phyloP scores from a whole-genome alignment of 2,329 filamentous ascomycete species.

The Alternaria sp. region DNA sequence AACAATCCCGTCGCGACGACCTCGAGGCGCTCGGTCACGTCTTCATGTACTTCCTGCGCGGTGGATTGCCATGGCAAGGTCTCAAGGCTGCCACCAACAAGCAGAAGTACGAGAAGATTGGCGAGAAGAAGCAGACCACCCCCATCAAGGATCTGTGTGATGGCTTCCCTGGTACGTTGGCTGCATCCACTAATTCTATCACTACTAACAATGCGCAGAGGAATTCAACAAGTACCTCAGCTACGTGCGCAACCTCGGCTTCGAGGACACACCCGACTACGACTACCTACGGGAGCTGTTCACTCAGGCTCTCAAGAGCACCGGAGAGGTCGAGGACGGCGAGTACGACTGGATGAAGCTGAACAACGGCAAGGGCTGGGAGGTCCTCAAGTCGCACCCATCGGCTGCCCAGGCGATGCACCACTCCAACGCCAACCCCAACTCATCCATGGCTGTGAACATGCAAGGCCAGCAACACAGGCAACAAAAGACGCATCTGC shows the following conservation, averaged over 20 bases:
- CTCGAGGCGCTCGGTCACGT: conserved; percentile 81
- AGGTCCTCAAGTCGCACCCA: conserved; percentile 74
- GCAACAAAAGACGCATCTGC: conserved; percentile 60
- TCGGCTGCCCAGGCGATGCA: conserved; percentile 75
- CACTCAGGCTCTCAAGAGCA: conserved; percentile 92
- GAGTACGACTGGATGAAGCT: conserved; percentile 99
- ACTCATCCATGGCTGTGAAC: conserved; percentile 81
- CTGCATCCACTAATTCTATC: not conserved
- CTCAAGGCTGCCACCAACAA: conserved; percentile 76
- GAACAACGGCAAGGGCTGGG: conserved; percentile 91
- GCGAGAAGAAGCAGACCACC: conserved; percentile 99
- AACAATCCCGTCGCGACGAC: conserved; percentile 95
- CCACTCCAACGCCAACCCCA: conserved; percentile 77
- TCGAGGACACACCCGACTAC: conserved; percentile 98
- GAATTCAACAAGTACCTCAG: conserved; percentile 98
- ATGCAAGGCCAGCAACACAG: conserved; percentile 75
- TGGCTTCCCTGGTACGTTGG: conserved; percentile 75
- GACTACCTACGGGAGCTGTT: conserved; percentile 97
- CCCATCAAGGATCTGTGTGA: conserved; percentile 96
- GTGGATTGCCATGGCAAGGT: conserved; percentile 71
- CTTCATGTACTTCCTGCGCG: conserved; percentile 73
- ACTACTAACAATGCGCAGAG: conserved; percentile 59
- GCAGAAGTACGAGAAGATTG: conserved; percentile 99
- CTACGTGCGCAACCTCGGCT: conserved; percentile 96
- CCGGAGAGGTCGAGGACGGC: conserved; percentile 93